phyloP scores from a whole-genome alignment of 139 green algal genomes.

The Gonium pectorale region DNA sequence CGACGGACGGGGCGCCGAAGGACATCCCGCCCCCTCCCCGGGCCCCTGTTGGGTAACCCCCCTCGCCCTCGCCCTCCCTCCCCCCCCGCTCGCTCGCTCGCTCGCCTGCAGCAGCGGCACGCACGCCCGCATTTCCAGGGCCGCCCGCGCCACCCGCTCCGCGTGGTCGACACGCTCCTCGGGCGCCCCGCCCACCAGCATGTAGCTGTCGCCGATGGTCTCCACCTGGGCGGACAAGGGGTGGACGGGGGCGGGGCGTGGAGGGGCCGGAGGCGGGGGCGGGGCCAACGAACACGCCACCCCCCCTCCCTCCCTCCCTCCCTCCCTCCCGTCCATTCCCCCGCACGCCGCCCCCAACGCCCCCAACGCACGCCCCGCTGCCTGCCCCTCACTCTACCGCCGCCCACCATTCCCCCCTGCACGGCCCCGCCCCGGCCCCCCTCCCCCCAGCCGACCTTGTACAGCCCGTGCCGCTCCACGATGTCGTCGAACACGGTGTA shows the following conservation, averaged over 20 bases:
- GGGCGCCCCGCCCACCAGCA: constrained; percentile 33
- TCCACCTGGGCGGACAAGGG: constrained; percentile 51
- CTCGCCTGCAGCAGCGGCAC: constrained; percentile 37
- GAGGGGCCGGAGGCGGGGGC: no score
- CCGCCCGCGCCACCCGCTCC: constrained; percentile 29
- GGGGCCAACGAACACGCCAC: no score
- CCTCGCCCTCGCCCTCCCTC: not conserved
- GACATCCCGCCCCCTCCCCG: no score
- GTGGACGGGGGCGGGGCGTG: no score
- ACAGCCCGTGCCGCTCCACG: constrained; percentile 36
- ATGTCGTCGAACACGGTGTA: constrained; percentile 50
- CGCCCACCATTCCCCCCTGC: no score
- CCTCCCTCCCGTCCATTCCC: no score
- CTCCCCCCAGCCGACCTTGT: constrained; percentile 12
- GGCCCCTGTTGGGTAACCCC: not conserved
- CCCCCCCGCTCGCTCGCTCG: not conserved
- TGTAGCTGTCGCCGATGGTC: constrained; percentile 51
- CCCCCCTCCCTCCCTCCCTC: no score
- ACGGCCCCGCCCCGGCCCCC: not conserved
- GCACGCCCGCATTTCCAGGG: constrained; percentile 39
- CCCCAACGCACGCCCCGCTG: no score
- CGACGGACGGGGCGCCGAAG: no score
- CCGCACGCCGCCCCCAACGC: no score
- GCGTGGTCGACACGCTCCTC: constrained; percentile 27
- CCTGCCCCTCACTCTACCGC: no score